phyloP scores from a whole-genome alignment of 2,329 filamentous ascomycete genomes.

The Escovopsis sp. region DNA sequence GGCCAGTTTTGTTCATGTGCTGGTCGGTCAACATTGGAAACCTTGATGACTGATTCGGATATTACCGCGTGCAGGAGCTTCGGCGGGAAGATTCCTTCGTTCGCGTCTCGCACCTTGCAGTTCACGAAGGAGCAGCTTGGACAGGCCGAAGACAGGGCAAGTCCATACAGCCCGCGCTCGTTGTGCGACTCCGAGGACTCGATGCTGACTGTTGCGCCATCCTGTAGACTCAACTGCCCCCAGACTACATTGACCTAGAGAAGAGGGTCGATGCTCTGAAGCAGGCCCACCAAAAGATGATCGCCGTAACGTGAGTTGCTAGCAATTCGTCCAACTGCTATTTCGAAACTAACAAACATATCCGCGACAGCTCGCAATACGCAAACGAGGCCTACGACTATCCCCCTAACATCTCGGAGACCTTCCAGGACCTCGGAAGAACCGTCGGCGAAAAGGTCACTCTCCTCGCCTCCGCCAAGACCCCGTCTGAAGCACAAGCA shows the following conservation, averaged over 20 bases:
- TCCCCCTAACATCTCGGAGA: constrained; percentile 94
- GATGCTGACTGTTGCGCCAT: neutral
- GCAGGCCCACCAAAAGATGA: constrained; percentile 91
- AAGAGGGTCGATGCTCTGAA: constrained; percentile 97
- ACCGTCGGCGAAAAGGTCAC: constrained; percentile 92
- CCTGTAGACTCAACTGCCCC: constrained; percentile 75
- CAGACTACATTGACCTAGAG: constrained; percentile 96
- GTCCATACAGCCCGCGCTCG: neutral
- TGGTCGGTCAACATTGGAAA: neutral
- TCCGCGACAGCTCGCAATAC: constrained; percentile 62
- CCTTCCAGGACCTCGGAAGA: constrained; percentile 87
- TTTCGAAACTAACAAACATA: neutral
- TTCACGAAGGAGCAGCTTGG: constrained; percentile 97
- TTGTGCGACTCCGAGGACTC: neutral
- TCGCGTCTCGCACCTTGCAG: constrained; percentile 87
- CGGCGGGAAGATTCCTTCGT: constrained; percentile 78
- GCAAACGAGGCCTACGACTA: constrained; percentile 83
- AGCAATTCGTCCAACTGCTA: neutral
- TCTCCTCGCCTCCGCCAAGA: constrained; percentile 73
- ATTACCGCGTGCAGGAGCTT: constrained; percentile 29
- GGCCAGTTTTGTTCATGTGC: constrained; percentile 1
- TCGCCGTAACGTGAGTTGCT: constrained; percentile 77
- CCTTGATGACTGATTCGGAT: constrained; percentile 9
- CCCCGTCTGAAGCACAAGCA: constrained; percentile 83
- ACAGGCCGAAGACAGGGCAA: constrained; percentile 82